Evolutionary conservation across 2,329 filamentous ascomycete genomes (phyloP).

Genomic region (Fusarium beomiforme): DNA sequence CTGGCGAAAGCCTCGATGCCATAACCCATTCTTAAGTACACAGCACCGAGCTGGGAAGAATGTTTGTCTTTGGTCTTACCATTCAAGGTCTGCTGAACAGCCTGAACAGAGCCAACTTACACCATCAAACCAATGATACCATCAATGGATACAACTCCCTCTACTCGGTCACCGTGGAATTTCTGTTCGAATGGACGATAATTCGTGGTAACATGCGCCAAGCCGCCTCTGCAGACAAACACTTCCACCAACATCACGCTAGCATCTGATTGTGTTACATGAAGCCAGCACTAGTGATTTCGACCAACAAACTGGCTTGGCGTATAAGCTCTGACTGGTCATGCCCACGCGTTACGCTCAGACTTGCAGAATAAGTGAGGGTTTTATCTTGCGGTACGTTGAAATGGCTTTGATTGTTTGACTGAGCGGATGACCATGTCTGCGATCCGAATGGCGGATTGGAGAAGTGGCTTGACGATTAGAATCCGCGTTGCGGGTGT

Average conservation of each 20-base stretch:
- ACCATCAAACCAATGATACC: not conserved
- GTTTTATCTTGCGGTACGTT: not conserved
- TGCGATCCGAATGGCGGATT: not conserved
- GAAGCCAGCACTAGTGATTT: not conserved
- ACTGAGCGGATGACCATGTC: not conserved
- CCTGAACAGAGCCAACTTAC: not conserved
- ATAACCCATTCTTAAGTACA: not conserved
- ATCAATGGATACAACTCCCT: fast-evolving
- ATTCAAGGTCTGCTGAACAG: not conserved
- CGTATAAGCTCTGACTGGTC: not conserved
- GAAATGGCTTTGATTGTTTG: not conserved
- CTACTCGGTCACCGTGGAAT: fast-evolving
- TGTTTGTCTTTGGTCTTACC: no score
- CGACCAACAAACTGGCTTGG: not conserved
- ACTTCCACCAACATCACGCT: not conserved
- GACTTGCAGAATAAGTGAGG: not conserved
- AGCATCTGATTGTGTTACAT: not conserved
- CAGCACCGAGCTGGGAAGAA: fast-evolving
- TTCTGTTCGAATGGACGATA: fast-evolving
- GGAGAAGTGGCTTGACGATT: not conserved
- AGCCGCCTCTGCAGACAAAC: not conserved
- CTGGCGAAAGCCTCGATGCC: not conserved
- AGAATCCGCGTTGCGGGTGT: no score
- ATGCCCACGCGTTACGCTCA: not conserved
- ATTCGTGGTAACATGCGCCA: not conserved